These are phyloP conservation scores for Penicillium herquei DNA, from an alignment of 495 filamentous ascomycete species.

Conservation along the genomic window DNA sequence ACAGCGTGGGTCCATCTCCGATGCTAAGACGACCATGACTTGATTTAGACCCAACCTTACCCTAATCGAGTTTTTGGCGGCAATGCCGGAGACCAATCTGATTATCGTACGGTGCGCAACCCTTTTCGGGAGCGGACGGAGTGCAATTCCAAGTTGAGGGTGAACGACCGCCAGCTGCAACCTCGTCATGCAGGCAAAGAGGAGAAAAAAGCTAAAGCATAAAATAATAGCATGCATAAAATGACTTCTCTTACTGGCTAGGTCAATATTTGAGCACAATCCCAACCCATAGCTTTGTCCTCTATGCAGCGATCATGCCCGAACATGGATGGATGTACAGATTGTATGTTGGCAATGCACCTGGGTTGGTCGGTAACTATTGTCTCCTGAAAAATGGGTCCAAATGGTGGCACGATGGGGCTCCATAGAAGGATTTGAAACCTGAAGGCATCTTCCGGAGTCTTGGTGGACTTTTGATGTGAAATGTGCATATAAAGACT, in stretches of 20 bases:
- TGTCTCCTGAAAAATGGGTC: not conserved
- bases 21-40: not conserved
- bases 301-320: not conserved
- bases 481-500: too few species aligned
- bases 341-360: too few species aligned
- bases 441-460: too few species aligned
- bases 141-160: not conserved
- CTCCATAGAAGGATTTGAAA: not conserved
- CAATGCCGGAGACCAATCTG: not conserved
- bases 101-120: not conserved
- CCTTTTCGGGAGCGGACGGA: conserved; percentile 1
- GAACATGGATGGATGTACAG: not conserved
- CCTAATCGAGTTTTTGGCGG: not conserved
- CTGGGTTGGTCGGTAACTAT: not conserved
- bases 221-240: not conserved
- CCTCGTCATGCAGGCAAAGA: not conserved
- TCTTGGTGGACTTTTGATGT: too few species aligned
- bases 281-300: not conserved
- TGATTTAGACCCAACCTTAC: not conserved
- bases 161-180: not conserved
- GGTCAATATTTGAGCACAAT: not conserved
- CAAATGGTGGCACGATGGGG: not conserved
- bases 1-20: not conserved
- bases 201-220: not conserved
- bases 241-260: not conserved